Evolutionary conservation across 2,329 filamentous ascomycete species (phyloP), one percentile per base, ranked within the genome.

Genomic region (Tolypocladium endophyticum): DNA sequence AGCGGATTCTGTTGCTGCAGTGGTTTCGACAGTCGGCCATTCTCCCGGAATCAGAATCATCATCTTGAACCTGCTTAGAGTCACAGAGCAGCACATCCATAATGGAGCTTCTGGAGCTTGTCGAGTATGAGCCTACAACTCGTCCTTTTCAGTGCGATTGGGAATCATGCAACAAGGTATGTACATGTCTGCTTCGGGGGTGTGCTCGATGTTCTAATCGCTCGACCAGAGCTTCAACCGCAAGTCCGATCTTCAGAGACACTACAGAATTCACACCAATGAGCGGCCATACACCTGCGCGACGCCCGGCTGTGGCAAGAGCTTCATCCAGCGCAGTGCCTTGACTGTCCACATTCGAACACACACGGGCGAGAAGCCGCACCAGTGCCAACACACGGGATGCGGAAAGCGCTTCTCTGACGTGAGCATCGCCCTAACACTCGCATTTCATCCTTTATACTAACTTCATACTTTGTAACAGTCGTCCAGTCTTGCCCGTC

Each of bases 181-280:
- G 77, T 25, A n/a, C 39, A 41, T 70, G 47, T 14, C 20, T n/a
- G 7, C 38, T 43, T 57, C n/a, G 35, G 9, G 35, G 12, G 25
- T 35, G 18, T 38, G 5, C 50, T 14, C 20, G 18, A n/a, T 25
- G 1, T 33, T 41, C 57, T 62, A 30, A 60, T 25, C 56, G 14
- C 4, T 28, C 18, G 7, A 12, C 1, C 65, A 88, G 86, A 86
- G 83, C 73, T 89, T 89, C 76, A 88, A 88, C 72, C 80, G 86
- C 67, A 88, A 88, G 72, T 88, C 86, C 23, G 86, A 88, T 66
- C 75, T 89, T 61, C 85, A 87, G 68, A 80, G 86, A 68, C 86
- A 89, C 68, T 87, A 87, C 68, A 81, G 86, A 63, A 89, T 88
- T 68, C 86, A 89, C 72, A 89, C 86, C 58, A 88, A 88, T 68